Evolutionary conservation across 352 stramenopile species (phyloP), one percentile per base, ranked within the genome.

Genomic region (Blastocystis sp.): DNA sequence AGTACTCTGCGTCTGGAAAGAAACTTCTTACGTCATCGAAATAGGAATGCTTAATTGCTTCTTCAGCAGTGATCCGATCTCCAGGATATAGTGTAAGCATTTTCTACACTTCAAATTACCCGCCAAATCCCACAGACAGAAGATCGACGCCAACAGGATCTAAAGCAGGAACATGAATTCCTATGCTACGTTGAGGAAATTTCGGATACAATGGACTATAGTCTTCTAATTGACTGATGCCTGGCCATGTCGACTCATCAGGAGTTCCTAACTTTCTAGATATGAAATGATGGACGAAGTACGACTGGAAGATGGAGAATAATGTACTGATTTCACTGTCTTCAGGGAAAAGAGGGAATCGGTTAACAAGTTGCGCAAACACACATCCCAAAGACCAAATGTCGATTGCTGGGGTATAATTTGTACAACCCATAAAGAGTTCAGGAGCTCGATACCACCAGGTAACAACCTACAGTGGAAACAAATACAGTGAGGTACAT

Each of bases 171-270:
- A 77, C 30, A 24, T 77, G 64, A 51, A 57, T 54, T 0, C 19
- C 33, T 13, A 77, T 77, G 1, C 40, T 56, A 22, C 64, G 64
- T 1, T 19, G 33, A 5, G 64, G 64, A 35, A 77, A 99, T 78
- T 96, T 96, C 19, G 96, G 96, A 91, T 98, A 99, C 27, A 92
- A 92, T 56, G 93, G 93, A 91, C 98, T 98, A 94, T 97, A 99
- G 91, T 98, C 97, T 1, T 95, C 96, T 48, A 99, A 91, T n/a
- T 93, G 93, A 7, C 95, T 98, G 0, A 98, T 95, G 35, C 96
- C 96, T 7, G 95, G 95, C 97, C 97, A 99, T 37, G 95, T 91
- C 44, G 93, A 90, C 90, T 99, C 96, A 79, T 95, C 95, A 0
- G 97, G 97, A 11, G 97, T 99, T 33, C 96, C 97, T 1, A 98